Evolutionary conservation across 352 stramenopile genomes (phyloP), one percentile per base, ranked within the genome.

Genomic region (Plasmopara muralis): DNA sequence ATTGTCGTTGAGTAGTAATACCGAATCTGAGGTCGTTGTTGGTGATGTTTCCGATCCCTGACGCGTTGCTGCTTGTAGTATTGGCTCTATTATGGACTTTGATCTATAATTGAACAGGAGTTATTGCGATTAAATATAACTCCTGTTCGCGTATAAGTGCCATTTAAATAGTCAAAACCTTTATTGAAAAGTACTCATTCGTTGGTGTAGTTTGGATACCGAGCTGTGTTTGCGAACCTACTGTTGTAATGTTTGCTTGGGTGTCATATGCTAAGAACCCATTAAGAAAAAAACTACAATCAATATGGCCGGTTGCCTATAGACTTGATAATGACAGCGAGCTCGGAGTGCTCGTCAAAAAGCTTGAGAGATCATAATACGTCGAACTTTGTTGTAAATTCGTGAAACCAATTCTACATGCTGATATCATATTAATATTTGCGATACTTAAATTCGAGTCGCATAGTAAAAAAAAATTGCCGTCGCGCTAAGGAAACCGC

Each of bases 191-290:
- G n/a, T 57, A 50, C 2, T 57, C 50, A 50, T 44, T 57, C 14
- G 50, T 46, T 41, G 50, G 0, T 40, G 50, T 57, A 0, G 50
- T 45, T 20, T 57, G 9, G n/a, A 50, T 50, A 0, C 41, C 50
- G 0, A 57, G 50, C 41, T 57, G 41, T 40, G 50, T 57, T n/a
- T 47, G 51, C 2, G 2, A 20, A 29, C 51, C 51, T 47, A 57
- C 51, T 16, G 33, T 57, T 42, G 51, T 57, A 30, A 57, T 57
- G 15, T n/a, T 18, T 43, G 42, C 9, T 47, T 57, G 50, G 25
- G 49, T 50, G 0, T 42, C 42, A 50, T 50, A 50, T 4, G 50
- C 42, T 33, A 57, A 43, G 33, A 57, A 57, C 4, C 50, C 28
- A 47, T 55, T 47, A n/a, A 55, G 33, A 9, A 35, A 34, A 16